Conservation (phyloP, 2,329 filamentous ascomycete genomes). For the Scedosporium boydii region DNA sequence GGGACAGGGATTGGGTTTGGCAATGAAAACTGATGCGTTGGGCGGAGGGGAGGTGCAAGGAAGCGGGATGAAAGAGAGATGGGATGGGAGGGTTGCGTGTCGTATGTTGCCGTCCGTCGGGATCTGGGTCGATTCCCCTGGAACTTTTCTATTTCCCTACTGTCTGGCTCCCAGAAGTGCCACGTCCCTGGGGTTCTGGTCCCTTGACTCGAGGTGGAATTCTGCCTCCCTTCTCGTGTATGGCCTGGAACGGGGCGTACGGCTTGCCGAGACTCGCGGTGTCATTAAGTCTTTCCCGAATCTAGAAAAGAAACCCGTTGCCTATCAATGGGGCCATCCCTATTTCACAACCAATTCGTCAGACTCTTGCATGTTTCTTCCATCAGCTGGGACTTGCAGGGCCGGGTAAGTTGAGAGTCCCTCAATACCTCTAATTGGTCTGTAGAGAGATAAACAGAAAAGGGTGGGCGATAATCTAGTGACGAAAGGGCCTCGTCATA, state of each 20-base stretch:
- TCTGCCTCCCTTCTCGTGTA: not conserved
- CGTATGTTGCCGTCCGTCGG: conserved; percentile 1
- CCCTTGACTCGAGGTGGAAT: not conserved
- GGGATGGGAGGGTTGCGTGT: not conserved
- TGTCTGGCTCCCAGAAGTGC: not conserved
- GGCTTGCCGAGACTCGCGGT: not conserved
- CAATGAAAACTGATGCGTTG: not conserved
- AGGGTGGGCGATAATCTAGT: not conserved
- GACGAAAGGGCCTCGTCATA: not conserved
- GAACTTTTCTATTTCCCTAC: not conserved
- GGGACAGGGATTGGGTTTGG: not conserved
- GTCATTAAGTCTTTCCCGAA: not conserved
- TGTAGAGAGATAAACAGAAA: not conserved
- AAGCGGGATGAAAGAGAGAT: not conserved
- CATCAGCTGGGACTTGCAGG: not conserved
- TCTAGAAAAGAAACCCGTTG: not conserved
- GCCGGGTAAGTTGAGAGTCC: not conserved
- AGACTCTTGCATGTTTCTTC: not conserved
- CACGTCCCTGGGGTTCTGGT: not conserved
- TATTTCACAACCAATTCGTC: not conserved
- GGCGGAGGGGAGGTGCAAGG: not conserved
- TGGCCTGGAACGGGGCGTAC: not conserved
- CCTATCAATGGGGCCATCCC: not conserved
- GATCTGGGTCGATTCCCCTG: not conserved
- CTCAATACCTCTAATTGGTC: not conserved